Conservation (phyloP, 2,329 filamentous ascomycete species). For the Elsinoe australis region DNA sequence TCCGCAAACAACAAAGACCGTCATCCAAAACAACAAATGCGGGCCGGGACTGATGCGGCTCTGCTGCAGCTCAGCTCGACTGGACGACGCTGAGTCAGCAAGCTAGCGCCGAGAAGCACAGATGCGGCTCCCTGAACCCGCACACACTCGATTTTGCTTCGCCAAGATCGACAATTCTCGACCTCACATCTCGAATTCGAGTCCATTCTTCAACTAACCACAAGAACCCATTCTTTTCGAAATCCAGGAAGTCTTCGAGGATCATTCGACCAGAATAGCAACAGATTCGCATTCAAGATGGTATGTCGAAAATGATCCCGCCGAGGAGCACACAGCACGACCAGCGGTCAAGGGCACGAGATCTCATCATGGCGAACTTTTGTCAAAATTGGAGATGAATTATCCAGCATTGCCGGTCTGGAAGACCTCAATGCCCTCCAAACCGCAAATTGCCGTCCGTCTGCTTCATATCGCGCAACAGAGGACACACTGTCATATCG, state of each 20-base stretch:
- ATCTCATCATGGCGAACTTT: too few relatives aligned
- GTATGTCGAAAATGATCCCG: slow-evolving; percentile 3
- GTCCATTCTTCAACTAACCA: slow-evolving; percentile 5
- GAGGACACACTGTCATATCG: too few relatives aligned
- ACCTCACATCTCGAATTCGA: slow-evolving; percentile 3
- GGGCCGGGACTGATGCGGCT: neutral
- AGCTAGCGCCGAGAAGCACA: neutral
- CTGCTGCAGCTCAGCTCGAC: too few relatives aligned
- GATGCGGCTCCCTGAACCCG: too few relatives aligned
- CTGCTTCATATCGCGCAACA: too few relatives aligned
- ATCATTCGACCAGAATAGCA: slow-evolving; percentile 18
- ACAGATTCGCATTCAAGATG: slow-evolving; percentile 15
- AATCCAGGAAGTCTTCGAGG: slow-evolving; percentile 17
- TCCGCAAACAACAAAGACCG: slow-evolving; percentile 11
- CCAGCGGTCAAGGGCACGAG: neutral
- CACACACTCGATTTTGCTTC: slow-evolving; percentile 6
- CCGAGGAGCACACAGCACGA: neutral
- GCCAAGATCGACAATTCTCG: slow-evolving; percentile 11
- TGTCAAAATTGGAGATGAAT: neutral
- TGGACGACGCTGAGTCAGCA: too few relatives aligned
- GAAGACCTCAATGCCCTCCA: neutral
- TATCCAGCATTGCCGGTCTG: neutral
- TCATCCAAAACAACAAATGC: slow-evolving; percentile 11
- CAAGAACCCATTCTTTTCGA: neutral
- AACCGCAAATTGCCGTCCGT: too few relatives aligned